Percentiles rank a stretch among this genome's conserved stretches.
These are phyloP conservation scores for Collariella sp. DNA, from an alignment of 495 filamentous ascomycete genomes.

Conservation along the genomic window DNA sequence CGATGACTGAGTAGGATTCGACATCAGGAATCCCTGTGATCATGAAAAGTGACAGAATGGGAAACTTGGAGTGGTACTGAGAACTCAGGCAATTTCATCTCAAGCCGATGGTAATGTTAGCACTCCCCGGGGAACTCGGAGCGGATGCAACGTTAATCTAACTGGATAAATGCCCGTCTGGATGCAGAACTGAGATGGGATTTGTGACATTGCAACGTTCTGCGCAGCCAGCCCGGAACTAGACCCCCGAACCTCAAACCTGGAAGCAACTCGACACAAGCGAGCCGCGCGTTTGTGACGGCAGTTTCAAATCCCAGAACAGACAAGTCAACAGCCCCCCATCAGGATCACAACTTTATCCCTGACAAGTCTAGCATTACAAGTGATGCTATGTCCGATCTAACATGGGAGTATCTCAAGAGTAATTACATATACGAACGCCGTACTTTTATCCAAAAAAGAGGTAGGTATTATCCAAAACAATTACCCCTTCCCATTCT, in stretches of 20 bases:
- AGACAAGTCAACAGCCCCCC: too few species aligned
- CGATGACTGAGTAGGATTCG: too few species aligned
- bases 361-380: background rate
- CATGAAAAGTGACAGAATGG: too few species aligned
- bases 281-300: background rate
- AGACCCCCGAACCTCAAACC: background rate
- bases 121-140: too few species aligned
- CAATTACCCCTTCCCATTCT: background rate
- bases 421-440: background rate
- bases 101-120: too few species aligned
- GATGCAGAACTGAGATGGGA: too few species aligned
- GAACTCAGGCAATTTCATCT: too few species aligned
- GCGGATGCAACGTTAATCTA: too few species aligned
- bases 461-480: background rate
- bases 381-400: background rate
- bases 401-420: background rate
- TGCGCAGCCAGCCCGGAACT: background rate
- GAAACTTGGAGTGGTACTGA: too few species aligned
- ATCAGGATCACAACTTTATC: background rate
- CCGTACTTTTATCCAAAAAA: background rate
- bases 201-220: background rate
- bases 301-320: background rate
- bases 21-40: too few species aligned
- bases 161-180: too few species aligned
- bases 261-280: too few species aligned